Conservation (phyloP, 2,329 filamentous ascomycete species). For the Diplodia intermedia region DNA sequence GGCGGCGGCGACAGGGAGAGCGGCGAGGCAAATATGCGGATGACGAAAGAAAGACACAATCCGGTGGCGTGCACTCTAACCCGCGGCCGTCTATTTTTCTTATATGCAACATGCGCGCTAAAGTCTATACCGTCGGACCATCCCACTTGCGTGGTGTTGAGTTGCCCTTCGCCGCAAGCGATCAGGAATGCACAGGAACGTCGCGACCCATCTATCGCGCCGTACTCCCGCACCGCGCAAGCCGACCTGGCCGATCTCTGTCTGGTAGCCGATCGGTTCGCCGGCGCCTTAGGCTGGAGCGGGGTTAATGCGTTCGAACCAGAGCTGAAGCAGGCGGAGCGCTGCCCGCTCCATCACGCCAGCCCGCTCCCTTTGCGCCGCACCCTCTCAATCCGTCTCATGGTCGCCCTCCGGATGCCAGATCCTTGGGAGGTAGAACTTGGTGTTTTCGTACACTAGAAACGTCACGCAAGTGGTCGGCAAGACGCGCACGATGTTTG, state of each 20-base stretch:
- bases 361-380: neutral
- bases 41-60: constrained; percentile 17
- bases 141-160: constrained; percentile 30
- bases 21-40: neutral
- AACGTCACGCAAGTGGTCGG: constrained; percentile 97
- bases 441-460: constrained; percentile 94
- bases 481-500: constrained; percentile 87
- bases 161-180: constrained; percentile 23
- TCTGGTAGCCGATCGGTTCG: neutral
- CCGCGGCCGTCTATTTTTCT: constrained; percentile 20
- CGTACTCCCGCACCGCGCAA: neutral
- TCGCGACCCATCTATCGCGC: constrained; percentile 3
- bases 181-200: constrained; percentile 26
- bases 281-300: constrained; percentile 7
- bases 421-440: constrained; percentile 67
- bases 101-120: constrained; percentile 29
- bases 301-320: neutral
- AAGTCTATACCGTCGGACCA: constrained; percentile 27
- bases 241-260: constrained; percentile 11
- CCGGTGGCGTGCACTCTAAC: constrained; percentile 7
- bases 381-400: constrained; percentile 15
- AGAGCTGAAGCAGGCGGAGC: neutral
- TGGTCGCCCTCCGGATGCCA: constrained; percentile 35
- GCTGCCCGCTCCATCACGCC: neutral
- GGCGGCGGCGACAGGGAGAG: neutral